Evolutionary conservation across 1,284 basidiomycete genomes (phyloP).

Genomic region (Fomitopsis schrenkii): DNA sequence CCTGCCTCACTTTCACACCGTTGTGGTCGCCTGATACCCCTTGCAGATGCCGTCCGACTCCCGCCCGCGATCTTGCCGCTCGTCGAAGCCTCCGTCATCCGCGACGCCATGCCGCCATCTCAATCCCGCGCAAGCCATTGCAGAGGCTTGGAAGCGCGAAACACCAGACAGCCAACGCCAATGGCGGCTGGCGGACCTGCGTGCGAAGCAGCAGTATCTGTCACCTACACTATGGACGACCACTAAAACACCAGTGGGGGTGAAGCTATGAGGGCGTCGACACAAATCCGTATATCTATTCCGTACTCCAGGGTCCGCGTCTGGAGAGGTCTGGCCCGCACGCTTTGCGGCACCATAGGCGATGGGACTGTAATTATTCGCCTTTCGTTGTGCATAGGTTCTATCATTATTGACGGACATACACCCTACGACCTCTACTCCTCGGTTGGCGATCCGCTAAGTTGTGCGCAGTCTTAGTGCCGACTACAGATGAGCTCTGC

Average conservation of each 20-base stretch:
- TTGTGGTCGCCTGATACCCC: slow-evolving; percentile 8
- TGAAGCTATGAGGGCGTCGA: slow-evolving; percentile 18
- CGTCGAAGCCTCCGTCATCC: slow-evolving; percentile 15
- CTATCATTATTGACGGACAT: slow-evolving; percentile 3
- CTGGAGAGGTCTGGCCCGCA: neutral
- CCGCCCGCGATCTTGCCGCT: slow-evolving; percentile 20
- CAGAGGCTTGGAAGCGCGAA: slow-evolving; percentile 61
- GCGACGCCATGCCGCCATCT: slow-evolving; percentile 23
- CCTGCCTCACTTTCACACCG: slow-evolving; percentile 9
- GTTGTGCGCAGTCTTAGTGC: too few relatives aligned
- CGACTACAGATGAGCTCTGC: too few relatives aligned
- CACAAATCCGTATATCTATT: slow-evolving; percentile 3
- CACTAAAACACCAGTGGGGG: slow-evolving; percentile 8
- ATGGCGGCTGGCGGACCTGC: slow-evolving; percentile 50
- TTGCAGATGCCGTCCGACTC: slow-evolving; percentile 34
- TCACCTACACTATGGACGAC: slow-evolving; percentile 23
- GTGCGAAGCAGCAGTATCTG: slow-evolving; percentile 36
- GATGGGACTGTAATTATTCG: slow-evolving; percentile 5
- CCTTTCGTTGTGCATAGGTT: slow-evolving; percentile 3
- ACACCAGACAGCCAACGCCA: slow-evolving; percentile 49
- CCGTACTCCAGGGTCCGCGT: neutral
- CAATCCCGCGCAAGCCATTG: slow-evolving; percentile 58
- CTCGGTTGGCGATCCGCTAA: neutral
- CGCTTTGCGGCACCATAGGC: neutral
- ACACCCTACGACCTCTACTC: neutral